Percentiles rank a stretch among this genome's conserved stretches.
Conservation (phyloP, 2,329 filamentous ascomycete species). For the Apiospora marii region DNA sequence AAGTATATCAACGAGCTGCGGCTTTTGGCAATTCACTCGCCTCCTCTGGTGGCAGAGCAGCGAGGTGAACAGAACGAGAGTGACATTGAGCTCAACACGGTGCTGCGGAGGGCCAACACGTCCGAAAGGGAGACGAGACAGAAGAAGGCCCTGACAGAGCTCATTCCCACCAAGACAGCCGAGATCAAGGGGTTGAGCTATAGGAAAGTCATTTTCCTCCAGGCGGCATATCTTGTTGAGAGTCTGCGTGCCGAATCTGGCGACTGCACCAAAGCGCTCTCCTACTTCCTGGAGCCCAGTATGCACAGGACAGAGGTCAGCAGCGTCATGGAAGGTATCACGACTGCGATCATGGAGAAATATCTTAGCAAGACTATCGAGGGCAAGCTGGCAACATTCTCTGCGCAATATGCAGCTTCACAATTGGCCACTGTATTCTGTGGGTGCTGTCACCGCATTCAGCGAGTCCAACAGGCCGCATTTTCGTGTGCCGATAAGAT, state of each 20-base stretch:
- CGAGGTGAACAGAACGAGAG: conserved; percentile 91
- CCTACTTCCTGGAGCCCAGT: conserved; percentile 94
- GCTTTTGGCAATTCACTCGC: conserved; percentile 85
- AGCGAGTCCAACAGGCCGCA: conserved; percentile 88
- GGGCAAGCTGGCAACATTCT: conserved; percentile 78
- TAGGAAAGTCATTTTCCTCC: conserved; percentile 89
- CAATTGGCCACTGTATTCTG: conserved; percentile 88
- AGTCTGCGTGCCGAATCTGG: conserved; percentile 85
- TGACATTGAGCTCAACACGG: conserved; percentile 95
- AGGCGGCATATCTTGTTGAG: conserved; percentile 89
- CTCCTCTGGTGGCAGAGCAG: conserved; percentile 86
- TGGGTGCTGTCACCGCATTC: conserved; percentile 91
- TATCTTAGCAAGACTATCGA: conserved; percentile 81
- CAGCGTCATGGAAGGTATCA: conserved; percentile 70
- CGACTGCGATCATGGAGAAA: conserved; percentile 74
- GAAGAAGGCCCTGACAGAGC: conserved; percentile 77
- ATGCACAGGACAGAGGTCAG: conserved; percentile 71
- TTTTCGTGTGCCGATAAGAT: conserved; percentile 85
- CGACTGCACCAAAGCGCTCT: conserved; percentile 87
- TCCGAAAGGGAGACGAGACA: conserved; percentile 80
- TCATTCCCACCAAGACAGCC: conserved; percentile 77
- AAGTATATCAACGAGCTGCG: conserved; percentile 80
- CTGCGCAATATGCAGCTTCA: conserved; percentile 88
- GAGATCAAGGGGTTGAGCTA: conserved; percentile 88
- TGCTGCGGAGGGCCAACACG: conserved; percentile 85